Evolutionary conservation across 2,329 filamentous ascomycete species (phyloP).

Genomic region (Fusarium sp.): DNA sequence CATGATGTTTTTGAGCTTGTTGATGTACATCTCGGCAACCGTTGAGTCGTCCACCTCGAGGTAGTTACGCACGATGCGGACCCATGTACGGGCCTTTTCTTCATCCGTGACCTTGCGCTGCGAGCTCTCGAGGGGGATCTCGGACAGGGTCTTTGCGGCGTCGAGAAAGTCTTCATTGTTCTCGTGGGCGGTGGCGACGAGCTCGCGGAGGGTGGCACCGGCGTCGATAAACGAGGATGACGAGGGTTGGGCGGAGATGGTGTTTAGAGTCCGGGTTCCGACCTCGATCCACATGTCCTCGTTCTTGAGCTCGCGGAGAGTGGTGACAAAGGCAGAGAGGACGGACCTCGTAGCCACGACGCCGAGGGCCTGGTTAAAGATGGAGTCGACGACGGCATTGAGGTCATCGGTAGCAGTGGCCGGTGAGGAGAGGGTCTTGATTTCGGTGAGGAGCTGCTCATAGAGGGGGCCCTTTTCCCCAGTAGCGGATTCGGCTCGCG

Average conservation of each 20-base stretch:
- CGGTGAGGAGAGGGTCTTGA: constrained; percentile 57
- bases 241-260: constrained; percentile 71
- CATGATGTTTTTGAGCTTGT: constrained; percentile 95
- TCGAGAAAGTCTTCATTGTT: constrained; percentile 81
- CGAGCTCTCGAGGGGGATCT: constrained; percentile 89
- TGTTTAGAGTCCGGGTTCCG: constrained; percentile 77
- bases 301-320: constrained; percentile 71
- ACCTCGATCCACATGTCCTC: constrained; percentile 79
- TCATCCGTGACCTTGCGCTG: constrained; percentile 86
- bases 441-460: constrained; percentile 59
- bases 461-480: constrained; percentile 60
- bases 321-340: constrained; percentile 73
- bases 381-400: constrained; percentile 73
- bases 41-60: constrained; percentile 94
- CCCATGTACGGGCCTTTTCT: constrained; percentile 87
- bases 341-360: constrained; percentile 81
- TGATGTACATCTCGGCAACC: constrained; percentile 86
- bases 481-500: constrained; percentile 52
- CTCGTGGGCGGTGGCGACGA: constrained; percentile 87
- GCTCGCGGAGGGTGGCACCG: constrained; percentile 80
- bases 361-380: constrained; percentile 77
- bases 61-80: constrained; percentile 93
- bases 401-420: constrained; percentile 66
- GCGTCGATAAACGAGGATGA: constrained; percentile 86
- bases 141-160: constrained; percentile 82